Conservation (phyloP, 192 early-diverging fungal genomes). For the Glomus cerebriforme region DNA sequence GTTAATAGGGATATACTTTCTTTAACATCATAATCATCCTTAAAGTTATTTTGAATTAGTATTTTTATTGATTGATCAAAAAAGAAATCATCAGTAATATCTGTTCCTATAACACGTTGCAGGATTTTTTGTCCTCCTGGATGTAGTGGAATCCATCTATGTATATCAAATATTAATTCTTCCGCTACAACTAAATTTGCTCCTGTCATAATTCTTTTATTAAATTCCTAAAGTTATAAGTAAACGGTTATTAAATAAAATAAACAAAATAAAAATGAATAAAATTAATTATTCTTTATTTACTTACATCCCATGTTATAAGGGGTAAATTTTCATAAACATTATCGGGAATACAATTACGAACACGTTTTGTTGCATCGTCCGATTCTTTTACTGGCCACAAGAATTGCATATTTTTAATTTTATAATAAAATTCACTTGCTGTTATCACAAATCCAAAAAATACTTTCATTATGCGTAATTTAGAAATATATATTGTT, state of each 20-base stretch:
- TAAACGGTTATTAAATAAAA: background rate
- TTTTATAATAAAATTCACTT: slow-evolving; percentile 10
- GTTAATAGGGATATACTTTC: background rate
- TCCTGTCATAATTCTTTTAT: slow-evolving; percentile 1
- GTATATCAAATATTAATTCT: slow-evolving; percentile 24
- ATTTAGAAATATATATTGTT: background rate
- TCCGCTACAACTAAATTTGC: slow-evolving; percentile 25
- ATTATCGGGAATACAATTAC: background rate
- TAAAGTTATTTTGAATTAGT: background rate
- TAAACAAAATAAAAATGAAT: background rate
- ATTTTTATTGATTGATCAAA: background rate
- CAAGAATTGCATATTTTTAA: slow-evolving; percentile 7
- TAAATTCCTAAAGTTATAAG: background rate
- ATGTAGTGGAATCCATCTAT: slow-evolving; percentile 26
- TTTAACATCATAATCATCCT: background rate
- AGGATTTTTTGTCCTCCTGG: slow-evolving; percentile 27
- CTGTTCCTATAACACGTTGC: slow-evolving; percentile 26
- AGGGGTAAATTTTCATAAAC: background rate
- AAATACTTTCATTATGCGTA: background rate
- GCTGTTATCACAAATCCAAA: background rate
- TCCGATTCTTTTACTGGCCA: background rate
- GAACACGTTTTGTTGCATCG: background rate
- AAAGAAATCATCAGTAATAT: slow-evolving; percentile 8
- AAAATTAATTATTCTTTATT: background rate
- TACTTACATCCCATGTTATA: background rate